Base-by-base conservation (phyloP, 2,329 filamentous ascomycete species). In the Coniochaeta prunicola region DNA sequence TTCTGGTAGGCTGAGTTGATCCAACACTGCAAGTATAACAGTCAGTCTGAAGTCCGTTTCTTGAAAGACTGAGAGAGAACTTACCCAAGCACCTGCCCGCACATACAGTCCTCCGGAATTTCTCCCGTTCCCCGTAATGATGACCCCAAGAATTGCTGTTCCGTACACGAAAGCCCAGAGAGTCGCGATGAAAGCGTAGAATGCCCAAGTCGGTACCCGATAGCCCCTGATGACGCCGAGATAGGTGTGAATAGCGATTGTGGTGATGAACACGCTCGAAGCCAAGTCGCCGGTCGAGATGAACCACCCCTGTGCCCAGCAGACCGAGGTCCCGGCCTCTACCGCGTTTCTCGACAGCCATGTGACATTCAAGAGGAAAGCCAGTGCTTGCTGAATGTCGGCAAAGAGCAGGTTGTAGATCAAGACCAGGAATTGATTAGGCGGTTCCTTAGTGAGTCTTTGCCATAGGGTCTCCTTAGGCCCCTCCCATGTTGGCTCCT, bases 401-500 rank as follows among this genome's bases (percentile, higher is more conserved):
- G 87, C 86, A 24, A 88, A 71, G 5, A 90, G 74, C 0, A 90
- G 78, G 67, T 90, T 90, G 68, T 88, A 82, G 59, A 90, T 86
- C 4, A 90, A 76, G 0, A 90, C 75, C 30, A 89, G 77, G 65
- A 89, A 88, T 69, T 90, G 87, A 63, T 89, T 89, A 0, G 79
- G 79, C 6, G 76, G 72, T 21, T 73, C 70, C 40, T 67, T 69
- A 56, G 67, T 64, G 28, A 68, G 56, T 13, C 66, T 64, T n/a
- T 61, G 53, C 31, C 62, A 60, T 34, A 70, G 59, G 10, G 57
- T 40, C 24, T 64, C 60, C 31, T 56, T 59, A 3, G 36, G 28
- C 34, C 19, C 45, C 48, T 13, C 48, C 58, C 10, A 7, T 13
- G 54, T 28, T 8, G 60, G 61, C 15, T 64, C 62, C 33, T 59